These are phyloP conservation scores for Clarireedia paspali DNA, from an alignment of 2,329 filamentous ascomycete species.

Conservation along the genomic window DNA sequence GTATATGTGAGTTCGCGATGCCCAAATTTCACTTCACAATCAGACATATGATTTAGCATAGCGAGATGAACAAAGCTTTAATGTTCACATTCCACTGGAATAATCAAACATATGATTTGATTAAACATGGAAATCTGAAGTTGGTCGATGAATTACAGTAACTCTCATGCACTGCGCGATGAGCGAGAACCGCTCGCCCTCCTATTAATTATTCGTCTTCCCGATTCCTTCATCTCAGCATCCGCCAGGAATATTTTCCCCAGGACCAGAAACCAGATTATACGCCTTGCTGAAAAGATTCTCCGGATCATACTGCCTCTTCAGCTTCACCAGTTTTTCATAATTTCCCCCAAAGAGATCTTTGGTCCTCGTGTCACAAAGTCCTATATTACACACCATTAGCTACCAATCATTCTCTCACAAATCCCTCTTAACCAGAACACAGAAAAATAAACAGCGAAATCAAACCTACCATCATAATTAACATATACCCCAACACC, in stretches of 20 bases:
- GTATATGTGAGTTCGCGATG: too few species aligned
- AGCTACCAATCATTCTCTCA: background rate
- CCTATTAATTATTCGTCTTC: too few species aligned
- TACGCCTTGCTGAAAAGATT: slow-evolving; percentile 1
- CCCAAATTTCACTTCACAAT: too few species aligned
- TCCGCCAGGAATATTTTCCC: background rate
- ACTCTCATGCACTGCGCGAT: too few species aligned
- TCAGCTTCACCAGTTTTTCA: slow-evolving; percentile 13
- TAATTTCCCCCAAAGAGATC: slow-evolving; percentile 13
- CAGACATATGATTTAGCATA: too few species aligned
- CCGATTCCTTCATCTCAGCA: background rate
- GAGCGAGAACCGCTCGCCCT: too few species aligned
- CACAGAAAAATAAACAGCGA: background rate
- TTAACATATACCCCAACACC: background rate
- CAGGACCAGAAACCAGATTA: background rate
- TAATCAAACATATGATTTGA: background rate
- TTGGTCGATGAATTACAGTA: too few species aligned
- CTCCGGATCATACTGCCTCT: slow-evolving; percentile 15
- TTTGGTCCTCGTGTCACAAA: slow-evolving; percentile 6
- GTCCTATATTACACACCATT: background rate
- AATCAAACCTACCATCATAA: background rate
- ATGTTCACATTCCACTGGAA: too few species aligned
- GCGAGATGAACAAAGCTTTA: too few species aligned
- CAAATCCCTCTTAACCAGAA: background rate
- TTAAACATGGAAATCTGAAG: too few species aligned